Evolutionary conservation across 331 rosid genomes (phyloP), one percentile per base, ranked within the genome.

Genomic region (Malus hybrid): DNA sequence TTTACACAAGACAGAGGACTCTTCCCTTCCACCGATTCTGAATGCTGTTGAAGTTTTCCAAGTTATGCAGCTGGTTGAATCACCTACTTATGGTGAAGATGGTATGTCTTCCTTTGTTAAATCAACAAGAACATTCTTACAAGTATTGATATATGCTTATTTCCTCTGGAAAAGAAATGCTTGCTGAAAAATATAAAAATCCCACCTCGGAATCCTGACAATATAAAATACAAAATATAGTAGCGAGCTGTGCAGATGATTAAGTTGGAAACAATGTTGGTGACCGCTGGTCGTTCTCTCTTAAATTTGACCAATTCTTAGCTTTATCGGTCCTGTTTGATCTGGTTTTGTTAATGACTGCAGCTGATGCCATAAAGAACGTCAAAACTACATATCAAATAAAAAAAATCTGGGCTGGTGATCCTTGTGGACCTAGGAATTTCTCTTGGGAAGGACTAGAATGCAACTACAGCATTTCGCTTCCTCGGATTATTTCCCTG

Each of bases 351-450:
- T 9, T 39, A 13, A 50, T 74, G 22, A 63, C 74, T 76, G 70
- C 88, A 92, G 97, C 78, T 70, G 80, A 80, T 83, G 96, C 97
- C 24, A 62, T 92, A 14, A 65, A 5, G 76, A 64, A 70, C 5
- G 75, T 88, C 76, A 88, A 80, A 68, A 79, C 76, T 8, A 52
- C 67, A 54, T 90, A 88, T 74, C 57, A 70, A 75, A 72, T 87
- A 42, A 72, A 72, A 65, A 84, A 84, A 78, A 73, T 75, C 70
- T 92, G 97, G 96, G 68, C 76, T 20, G 92, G 90, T 66, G 97
- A 92, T 84, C 97, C 97, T 6, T 92, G 97, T 74, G 87, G 78
- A 54, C 97, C 96, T 24, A 83, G 75, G 78, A 78, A 80, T 72
- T 87, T 72, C 77, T 77, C 85, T 62, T 92, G 97, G 97, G 82